Conservation (phyloP, 1,284 basidiomycete species). For the Moniliophthora roreri region DNA sequence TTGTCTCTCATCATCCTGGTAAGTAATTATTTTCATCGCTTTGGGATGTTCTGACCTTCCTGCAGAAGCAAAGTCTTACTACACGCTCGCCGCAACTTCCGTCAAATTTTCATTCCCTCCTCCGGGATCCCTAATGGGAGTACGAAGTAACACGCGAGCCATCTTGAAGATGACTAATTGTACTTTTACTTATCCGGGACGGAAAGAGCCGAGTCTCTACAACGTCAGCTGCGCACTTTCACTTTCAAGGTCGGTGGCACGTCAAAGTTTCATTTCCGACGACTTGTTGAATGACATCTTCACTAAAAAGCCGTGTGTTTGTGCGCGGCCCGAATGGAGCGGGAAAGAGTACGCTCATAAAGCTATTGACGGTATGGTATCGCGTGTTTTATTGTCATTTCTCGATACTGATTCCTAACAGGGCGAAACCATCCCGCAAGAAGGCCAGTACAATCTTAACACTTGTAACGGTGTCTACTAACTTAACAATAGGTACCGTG, state of each 20-base stretch:
- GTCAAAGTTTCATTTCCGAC: conserved; percentile 18
- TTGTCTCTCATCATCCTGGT: conserved; percentile 92
- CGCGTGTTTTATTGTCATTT: conserved; percentile 10
- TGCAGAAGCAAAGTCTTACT: conserved; percentile 96
- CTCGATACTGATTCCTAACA: conserved; percentile 27
- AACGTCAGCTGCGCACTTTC: conserved; percentile 93
- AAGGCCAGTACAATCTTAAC: too few relatives aligned
- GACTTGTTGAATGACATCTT: conserved; percentile 19
- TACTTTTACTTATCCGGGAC: conserved; percentile 95
- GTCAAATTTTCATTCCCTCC: conserved; percentile 98
- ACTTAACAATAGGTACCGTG: too few relatives aligned
- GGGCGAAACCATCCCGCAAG: conserved; percentile 94
- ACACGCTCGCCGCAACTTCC: conserved; percentile 92
- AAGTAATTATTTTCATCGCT: too few relatives aligned
- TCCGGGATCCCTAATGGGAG: conserved; percentile 96
- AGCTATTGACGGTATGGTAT: conserved; percentile 78
- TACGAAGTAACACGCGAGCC: conserved; percentile 94
- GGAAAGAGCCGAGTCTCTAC: conserved; percentile 78
- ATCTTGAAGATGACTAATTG: conserved; percentile 93
- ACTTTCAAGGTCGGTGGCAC: conserved; percentile 68
- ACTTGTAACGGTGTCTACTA: too few relatives aligned
- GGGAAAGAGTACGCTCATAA: conserved; percentile 96
- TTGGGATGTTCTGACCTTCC: too few relatives aligned
- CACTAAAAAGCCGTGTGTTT: conserved; percentile 70
- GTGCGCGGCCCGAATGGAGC: conserved; percentile 92